Base-by-base conservation (phyloP, 2,329 filamentous ascomycete species). In the Colletotrichum sp. region DNA sequence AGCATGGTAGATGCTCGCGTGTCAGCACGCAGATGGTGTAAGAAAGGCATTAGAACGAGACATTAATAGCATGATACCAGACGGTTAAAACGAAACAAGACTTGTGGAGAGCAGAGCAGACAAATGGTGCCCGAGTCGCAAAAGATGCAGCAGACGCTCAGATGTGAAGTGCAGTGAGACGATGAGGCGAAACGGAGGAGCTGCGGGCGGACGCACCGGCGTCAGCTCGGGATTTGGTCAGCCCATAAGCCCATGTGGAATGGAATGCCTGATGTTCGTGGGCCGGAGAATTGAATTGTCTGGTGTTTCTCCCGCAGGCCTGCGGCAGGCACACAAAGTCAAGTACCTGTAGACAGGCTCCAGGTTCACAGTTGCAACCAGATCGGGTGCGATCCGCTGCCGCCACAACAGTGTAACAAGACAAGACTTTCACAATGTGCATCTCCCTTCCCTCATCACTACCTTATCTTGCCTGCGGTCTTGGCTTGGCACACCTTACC, bases 41-140 rank as follows among this genome's bases (percentile, higher is more conserved):
- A 68, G 56, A 28, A 52, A 48, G 34, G 32, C 28, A 65, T 66
- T 48, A 43, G 48, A 48, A 74, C 48, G 64, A 76, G 70, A 76
- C 64, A 69, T 58, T 74, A 76, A 76, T 69, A 76, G 64, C 70
- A 74, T 69, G 74, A 76, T 74, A 76, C 74, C 70, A 74, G 74
- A 76, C 36, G 74, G 65, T 74, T 27, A 66, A 74, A 76, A 74
- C 70, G 58, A 61, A 74, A 69, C 65, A 74, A 65, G 56, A 22
- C 43, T 65, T 52, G 58, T 74, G 22, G 43, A 68, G 64, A 70
- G 36, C 36, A 70, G 6, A 61, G 55, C 43, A 64, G 43, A 36
- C 28, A 13, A 66, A 64, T 30, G 65, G 60, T 16, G 61, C 27
- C 62, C 69, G 74, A 74, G 65, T 65, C 65, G 58, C 58, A 36